Evolutionary conservation across 768 basidiomycete species (phyloP), one percentile per base, ranked within the genome.

Genomic region (Pluteus cervinus): DNA sequence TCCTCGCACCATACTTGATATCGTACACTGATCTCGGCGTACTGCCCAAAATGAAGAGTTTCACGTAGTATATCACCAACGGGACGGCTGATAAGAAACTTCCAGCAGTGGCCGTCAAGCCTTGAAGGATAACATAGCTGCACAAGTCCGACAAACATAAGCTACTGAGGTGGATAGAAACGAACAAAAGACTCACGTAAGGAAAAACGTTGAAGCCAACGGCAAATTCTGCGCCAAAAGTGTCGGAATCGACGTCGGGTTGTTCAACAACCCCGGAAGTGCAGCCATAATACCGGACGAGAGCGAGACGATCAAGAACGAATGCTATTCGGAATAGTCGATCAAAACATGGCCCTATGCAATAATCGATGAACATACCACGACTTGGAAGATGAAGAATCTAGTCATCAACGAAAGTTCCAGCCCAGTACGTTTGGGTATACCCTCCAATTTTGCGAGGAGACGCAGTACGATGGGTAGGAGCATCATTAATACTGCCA

Each of bases 341-440:
- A 38, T 37, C 36, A 10, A 17, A 24, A 0, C 20, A 7, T 5
- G 21, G 12, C 2, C 7, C 3, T 21, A 24, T 14, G 33, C 20
- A 45, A 16, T 11, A 22, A 14, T 45, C 8, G 20, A 16, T 30
- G 24, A 4, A 76, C 88, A 46, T 60, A 93, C 89, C 37, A 96
- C 63, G 33, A 93, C 86, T 64, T 86, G 84, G 72, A 96, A 96
- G 45, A 89, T 65, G 65, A 94, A 94, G 63, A 72, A 98, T 15
- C 96, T 70, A 1, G 79, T 81, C 93, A 97, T 96, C 52, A 99
- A 60, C 36, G 83, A 86, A 4, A 96, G 71, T 49, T 99, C 94
- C 28, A 98, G 61, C 1, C 79, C 82, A 0, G 81, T 86, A 23
- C 72, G 71, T 47, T 86, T 81, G 0, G 94, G 92, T 14, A 91